Evolutionary conservation across 129 eudicot genomes (phyloP).

Genomic region (Pulicaria dysenterica): DNA sequence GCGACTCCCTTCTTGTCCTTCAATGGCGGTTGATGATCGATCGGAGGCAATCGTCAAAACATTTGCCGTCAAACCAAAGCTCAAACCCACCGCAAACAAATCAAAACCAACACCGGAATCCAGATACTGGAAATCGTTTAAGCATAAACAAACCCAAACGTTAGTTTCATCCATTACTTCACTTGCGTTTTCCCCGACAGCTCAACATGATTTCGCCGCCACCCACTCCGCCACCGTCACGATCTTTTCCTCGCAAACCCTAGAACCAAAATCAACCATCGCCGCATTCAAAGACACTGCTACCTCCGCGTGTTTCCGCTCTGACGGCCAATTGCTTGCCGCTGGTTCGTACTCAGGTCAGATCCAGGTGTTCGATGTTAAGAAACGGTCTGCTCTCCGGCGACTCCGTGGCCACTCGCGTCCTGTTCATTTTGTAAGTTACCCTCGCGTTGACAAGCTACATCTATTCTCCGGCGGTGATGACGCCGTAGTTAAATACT

Average conservation of each 20-base stretch:
- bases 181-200: conserved; percentile 55
- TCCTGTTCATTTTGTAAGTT: conserved; percentile 60
- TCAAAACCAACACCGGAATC: conserved; percentile 74
- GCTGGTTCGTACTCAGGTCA: conserved; percentile 64
- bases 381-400: conserved; percentile 53
- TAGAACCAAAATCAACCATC: conserved; percentile 51
- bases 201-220: conserved; percentile 70
- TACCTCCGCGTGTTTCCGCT: conserved; percentile 64
- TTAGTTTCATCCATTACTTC: conserved; percentile 64
- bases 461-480: conserved; percentile 83
- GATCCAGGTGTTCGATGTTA: conserved; percentile 61
- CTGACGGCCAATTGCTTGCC: conserved; percentile 72
- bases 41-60: conserved; percentile 33
- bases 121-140: conserved; percentile 88
- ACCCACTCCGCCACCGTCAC: conserved; percentile 72
- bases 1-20: conserved; percentile 18
- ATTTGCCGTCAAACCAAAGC: conserved; percentile 61
- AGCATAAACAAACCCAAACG: conserved; percentile 51
- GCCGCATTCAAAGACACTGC: conserved; percentile 63
- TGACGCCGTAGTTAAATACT: conserved; percentile 78
- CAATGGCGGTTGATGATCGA: conserved; percentile 50
- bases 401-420: conserved; percentile 59
- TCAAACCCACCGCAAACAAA: conserved; percentile 55
- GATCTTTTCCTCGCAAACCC: conserved; percentile 55
- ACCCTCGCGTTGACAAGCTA: conserved; percentile 59